Base-by-base conservation (phyloP, 2,329 filamentous ascomycete genomes). In the Xylaria sp. region DNA sequence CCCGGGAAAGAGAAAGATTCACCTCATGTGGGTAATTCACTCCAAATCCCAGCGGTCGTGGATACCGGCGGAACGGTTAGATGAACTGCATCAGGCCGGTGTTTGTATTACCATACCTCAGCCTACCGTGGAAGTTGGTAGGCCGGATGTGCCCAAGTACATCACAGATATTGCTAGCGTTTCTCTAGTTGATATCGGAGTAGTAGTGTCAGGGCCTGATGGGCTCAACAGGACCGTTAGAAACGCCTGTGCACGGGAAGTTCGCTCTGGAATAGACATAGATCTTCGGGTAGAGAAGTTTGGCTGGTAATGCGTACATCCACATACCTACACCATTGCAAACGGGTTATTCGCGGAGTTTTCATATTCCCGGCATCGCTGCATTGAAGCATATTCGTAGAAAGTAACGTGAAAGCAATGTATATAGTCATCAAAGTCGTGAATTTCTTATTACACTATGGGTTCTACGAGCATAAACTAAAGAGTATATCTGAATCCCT, bases 231-330 rank as follows among this genome's bases (percentile, higher is more conserved):
- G 89, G 39, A 81, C 82, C 63, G 87, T 89, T n/a, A 82, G 88
- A 73, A 91, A 91, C 77, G 79, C 81, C 2, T 89, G 86, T 76
- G 85, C 88, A 1, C 74, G 75, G 6, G 78, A 87, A 67, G 80
- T 88, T 10, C 77, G 80, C 62, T 72, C 80, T 8, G 89, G 89
- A 0, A 77, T 76, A 57, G 76, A 86, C 74, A 80, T 91, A 3
- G 78, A 83, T 63, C 81, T 91, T 58, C 81, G 83, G 34, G 85
- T 91, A 32, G 90, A 91, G 85, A 91, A 91, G 75, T 91, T 91
- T 82, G 89, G 89, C 1, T 91, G 89, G 89, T 91, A 65, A 74
- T 44, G 48, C 34, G 4, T 41, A 2, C 8, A 12, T 55, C 15
- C 7, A 32, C 18, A n/a, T 51, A 28, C 15, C 10, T 39, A 10